A percentile compares a stretch with the other conserved stretches of the same genome.
Evolutionary conservation across 2,329 filamentous ascomycete genomes (phyloP).

Genomic region (Epicoccum nigrum): DNA sequence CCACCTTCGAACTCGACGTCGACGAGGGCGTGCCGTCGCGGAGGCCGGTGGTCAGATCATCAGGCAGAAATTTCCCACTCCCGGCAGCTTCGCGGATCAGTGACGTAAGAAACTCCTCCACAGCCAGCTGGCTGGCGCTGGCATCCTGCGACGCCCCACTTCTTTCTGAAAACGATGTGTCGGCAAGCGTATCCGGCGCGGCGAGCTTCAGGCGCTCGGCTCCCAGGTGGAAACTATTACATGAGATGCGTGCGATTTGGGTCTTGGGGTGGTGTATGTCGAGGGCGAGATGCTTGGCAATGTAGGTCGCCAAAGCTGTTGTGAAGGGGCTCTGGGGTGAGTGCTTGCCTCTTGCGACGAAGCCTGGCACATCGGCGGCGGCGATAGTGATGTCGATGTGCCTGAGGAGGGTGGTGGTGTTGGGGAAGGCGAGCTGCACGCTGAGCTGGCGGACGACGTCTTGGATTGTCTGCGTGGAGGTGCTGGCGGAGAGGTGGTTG

Average conservation of each 20-base stretch:
- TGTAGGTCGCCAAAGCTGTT: constrained; percentile 47
- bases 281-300: constrained; percentile 51
- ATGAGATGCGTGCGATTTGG: constrained; percentile 50
- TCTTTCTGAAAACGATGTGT: constrained; percentile 33
- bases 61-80: constrained; percentile 39
- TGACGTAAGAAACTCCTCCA: constrained; percentile 39
- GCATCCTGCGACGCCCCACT: constrained; percentile 29
- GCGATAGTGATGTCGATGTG: constrained; percentile 53
- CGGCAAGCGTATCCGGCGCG: constrained; percentile 34
- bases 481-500: constrained; percentile 58
- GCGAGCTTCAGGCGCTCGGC: constrained; percentile 49
- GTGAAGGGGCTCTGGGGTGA: constrained; percentile 45
- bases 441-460: constrained; percentile 43
- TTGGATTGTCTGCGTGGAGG: constrained; percentile 38
- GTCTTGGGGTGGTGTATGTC: constrained; percentile 48
- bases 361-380: constrained; percentile 47
- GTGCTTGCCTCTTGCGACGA: constrained; percentile 37
- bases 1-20: no score
- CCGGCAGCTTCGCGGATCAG: constrained; percentile 43
- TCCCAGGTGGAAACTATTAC: constrained; percentile 50
- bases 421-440: constrained; percentile 45
- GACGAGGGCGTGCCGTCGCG: constrained; percentile 31
- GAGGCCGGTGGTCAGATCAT: constrained; percentile 16
- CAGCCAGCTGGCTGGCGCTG: constrained; percentile 41
- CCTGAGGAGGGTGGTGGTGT: constrained; percentile 43